phyloP scores from a whole-genome alignment of 148 eudicot species.

The Rhododendron mucronatum region DNA sequence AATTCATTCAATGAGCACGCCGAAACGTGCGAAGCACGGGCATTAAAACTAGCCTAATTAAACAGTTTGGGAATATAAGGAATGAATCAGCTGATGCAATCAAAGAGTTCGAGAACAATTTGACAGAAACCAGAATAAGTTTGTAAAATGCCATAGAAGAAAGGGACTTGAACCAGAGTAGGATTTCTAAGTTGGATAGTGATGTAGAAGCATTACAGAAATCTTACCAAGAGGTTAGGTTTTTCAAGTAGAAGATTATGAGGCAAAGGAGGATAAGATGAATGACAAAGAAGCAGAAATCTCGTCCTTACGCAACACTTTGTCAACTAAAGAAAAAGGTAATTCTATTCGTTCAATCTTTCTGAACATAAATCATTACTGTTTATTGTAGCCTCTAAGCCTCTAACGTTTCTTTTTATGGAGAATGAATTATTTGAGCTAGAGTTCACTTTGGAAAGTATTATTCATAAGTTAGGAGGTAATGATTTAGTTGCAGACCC shows the following conservation, averaged over 20 bases:
- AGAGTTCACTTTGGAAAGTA: background rate
- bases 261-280: background rate
- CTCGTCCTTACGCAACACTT: background rate
- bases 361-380: background rate
- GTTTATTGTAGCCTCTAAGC: background rate
- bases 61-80: conserved; percentile 37
- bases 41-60: conserved; percentile 4
- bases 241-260: conserved; percentile 39
- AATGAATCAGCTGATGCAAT: conserved; percentile 24
- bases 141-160: conserved; percentile 46
- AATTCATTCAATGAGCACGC: too few species aligned
- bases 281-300: background rate
- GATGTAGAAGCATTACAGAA: conserved; percentile 47
- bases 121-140: conserved; percentile 40
- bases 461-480: background rate
- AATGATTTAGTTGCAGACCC: conserved; percentile 25
- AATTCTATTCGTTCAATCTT: background rate
- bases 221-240: conserved; percentile 43
- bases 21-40: too few species aligned
- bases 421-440: background rate
- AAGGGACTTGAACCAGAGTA: conserved; percentile 37
- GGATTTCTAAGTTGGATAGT: conserved; percentile 50
- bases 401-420: background rate
- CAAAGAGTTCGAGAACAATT: conserved; percentile 46
- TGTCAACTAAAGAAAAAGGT: background rate